phyloP scores from a whole-genome alignment of 331 rosid species.

The Rhamnella rubrinervis region DNA sequence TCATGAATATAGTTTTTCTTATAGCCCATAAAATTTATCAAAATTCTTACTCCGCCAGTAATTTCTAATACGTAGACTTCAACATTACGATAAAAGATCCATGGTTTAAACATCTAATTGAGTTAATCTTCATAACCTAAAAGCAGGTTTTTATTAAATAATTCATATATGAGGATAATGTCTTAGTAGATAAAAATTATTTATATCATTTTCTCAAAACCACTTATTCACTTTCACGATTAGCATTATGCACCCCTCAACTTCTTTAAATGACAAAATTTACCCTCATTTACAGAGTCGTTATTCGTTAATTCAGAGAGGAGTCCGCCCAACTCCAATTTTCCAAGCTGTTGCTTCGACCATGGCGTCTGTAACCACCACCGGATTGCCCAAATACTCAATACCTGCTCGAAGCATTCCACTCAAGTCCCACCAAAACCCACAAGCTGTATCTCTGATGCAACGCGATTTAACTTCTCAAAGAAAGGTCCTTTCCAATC shows the following conservation, averaged over 20 bases:
- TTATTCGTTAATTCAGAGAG: no score
- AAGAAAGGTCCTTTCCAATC: conserved; percentile 13
- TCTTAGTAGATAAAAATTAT: not conserved
- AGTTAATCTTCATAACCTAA: no score
- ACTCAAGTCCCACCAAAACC: conserved; percentile 16
- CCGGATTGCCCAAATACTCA: conserved; percentile 33
- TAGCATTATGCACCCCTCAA: not conserved
- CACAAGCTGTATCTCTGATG: conserved; percentile 9
- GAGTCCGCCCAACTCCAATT: not conserved
- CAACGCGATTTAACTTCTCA: conserved; percentile 3
- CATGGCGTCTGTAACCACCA: conserved; percentile 44
- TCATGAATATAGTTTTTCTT: no score
- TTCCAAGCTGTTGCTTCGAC: not conserved
- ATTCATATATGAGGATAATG: not conserved
- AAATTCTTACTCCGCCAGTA: no score
- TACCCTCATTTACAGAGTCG: not conserved
- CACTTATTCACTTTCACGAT: not conserved
- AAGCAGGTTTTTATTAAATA: no score
- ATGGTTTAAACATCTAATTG: no score
- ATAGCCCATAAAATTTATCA: no score
- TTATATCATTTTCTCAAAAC: not conserved
- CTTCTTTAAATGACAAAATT: not conserved
- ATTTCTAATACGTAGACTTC: no score
- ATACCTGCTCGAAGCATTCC: not conserved
- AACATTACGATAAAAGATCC: not conserved